Evolutionary conservation across 768 basidiomycete species (phyloP).

Genomic region (Phaffia australis): DNA sequence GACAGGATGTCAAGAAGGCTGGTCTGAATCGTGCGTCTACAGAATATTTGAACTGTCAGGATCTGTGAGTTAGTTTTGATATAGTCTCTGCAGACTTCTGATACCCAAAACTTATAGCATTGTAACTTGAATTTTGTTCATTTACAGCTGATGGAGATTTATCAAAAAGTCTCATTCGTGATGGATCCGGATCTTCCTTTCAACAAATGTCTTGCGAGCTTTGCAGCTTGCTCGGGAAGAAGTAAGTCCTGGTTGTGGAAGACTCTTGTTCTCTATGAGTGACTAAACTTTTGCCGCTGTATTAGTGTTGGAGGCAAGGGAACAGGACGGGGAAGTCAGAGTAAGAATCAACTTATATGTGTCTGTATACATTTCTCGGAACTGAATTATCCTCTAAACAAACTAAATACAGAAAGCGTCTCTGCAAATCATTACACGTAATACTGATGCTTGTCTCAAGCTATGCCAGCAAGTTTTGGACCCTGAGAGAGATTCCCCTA

Average conservation of each 20-base stretch:
- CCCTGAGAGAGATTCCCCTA: not conserved
- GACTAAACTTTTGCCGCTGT: not conserved
- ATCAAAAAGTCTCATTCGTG: slow-evolving; percentile 24
- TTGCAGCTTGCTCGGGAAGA: slow-evolving; percentile 2
- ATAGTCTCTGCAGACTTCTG: no score
- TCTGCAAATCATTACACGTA: no score
- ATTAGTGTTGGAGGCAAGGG: slow-evolving; percentile 6
- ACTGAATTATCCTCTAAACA: no score
- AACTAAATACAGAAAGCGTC: no score
- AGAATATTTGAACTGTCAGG: slow-evolving; percentile 6
- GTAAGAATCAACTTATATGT: not conserved
- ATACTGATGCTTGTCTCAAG: no score
- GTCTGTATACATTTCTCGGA: no score
- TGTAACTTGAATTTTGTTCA: slow-evolving; percentile 2
- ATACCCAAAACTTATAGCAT: not conserved
- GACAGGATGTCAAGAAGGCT: not conserved
- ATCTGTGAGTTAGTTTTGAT: not conserved
- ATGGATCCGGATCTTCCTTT: not conserved
- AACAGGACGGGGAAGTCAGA: slow-evolving; percentile 5
- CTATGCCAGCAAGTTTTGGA: no score
- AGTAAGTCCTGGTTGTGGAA: not conserved
- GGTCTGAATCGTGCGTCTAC: slow-evolving; percentile 7
- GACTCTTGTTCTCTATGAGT: not conserved
- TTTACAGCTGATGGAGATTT: slow-evolving; percentile 29
- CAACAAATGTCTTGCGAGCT: slow-evolving; percentile 2